Evolutionary conservation across 2,329 filamentous ascomycete genomes (phyloP).

Genomic region (Monosporascus cannonballus): DNA sequence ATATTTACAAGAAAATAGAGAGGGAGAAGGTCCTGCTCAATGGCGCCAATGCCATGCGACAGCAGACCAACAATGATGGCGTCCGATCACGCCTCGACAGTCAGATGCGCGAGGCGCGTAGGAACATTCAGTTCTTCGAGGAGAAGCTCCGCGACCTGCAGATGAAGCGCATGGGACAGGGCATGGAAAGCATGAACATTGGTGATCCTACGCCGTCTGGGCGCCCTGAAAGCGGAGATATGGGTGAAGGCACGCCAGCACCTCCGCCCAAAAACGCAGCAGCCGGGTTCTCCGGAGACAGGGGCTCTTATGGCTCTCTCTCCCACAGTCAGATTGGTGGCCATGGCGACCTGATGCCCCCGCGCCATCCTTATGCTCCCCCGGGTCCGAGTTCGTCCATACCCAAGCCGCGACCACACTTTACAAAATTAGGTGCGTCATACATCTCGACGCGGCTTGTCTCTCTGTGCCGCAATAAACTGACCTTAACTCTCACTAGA

Average conservation of each 20-base stretch:
- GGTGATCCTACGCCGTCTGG: constrained; percentile 35
- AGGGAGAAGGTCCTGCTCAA: constrained; percentile 93
- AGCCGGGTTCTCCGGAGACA: constrained; percentile 34
- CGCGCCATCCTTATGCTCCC: constrained; percentile 71
- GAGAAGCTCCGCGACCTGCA: constrained; percentile 85
- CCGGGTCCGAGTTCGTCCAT: constrained; percentile 60
- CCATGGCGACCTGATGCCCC: constrained; percentile 71
- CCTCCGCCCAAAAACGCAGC: constrained; percentile 70
- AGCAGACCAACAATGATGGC: constrained; percentile 88
- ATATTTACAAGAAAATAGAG: constrained; percentile 95
- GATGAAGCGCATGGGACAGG: constrained; percentile 66
- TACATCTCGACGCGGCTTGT: neutral
- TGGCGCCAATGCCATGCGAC: constrained; percentile 89
- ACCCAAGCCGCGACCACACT: constrained; percentile 78
- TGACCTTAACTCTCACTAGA: constrained; percentile 46
- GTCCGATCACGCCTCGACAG: constrained; percentile 87
- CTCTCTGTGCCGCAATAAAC: neutral
- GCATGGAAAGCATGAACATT: constrained; percentile 61
- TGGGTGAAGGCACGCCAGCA: constrained; percentile 44
- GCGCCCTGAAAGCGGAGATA: constrained; percentile 41
- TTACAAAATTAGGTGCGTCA: constrained; percentile 83
- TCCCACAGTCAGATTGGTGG: constrained; percentile 55
- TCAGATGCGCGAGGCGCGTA: constrained; percentile 86
- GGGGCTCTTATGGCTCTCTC: constrained; percentile 56
- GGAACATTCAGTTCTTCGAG: constrained; percentile 94